Base-by-base conservation (phyloP, 257 asterid genomes). In the Rehmannia glutinosa region DNA sequence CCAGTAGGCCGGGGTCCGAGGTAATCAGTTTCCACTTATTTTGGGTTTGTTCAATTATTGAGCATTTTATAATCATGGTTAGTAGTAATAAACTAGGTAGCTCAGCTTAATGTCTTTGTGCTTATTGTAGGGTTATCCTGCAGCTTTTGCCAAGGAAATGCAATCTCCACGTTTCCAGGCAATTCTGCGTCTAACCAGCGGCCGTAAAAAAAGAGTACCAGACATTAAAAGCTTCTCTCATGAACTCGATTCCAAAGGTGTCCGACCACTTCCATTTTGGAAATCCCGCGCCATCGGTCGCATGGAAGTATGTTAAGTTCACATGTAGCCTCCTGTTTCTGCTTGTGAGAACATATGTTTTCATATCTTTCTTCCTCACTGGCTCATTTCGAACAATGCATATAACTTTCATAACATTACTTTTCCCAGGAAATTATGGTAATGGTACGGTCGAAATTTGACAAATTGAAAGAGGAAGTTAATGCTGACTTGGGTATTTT, bases 121-220 rank as follows among this genome's bases (percentile, higher is more conserved):
- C 81, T 79, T 70, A 57, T 50, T 83, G 84, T 73, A 90, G 99
- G 95, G 89, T 66, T 79, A 75, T 71, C 77, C 82, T 75, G 88
- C 86, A 58, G 79, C 92, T 76, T 84, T 80, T 55, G 83, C 86
- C 77, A 94, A 87, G 82, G 99, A 94, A 86, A 81, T 88, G 82
- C 96, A 88, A 74, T 94, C 99, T 69, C 99, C 99, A 21, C 90
- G 99, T 53, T 88, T 84, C 83, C 97, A 91, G 76, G 97, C 97
- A 24, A 77, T 94, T 76, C 68, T 91, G 72, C 97, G 96, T 12
- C 69, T 87, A 64, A 94, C 99, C 13, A 90, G 96, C 73, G 93
- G 95, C 59, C 91, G 82, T 21, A 82, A 77, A 55, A 89, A 77
- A 77, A 81, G 84, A 73, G 81, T 66, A 35, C 83, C 86, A 10